These are phyloP conservation scores for Talaromyces liani DNA, from an alignment of 495 filamentous ascomycete genomes.

Conservation along the genomic window DNA sequence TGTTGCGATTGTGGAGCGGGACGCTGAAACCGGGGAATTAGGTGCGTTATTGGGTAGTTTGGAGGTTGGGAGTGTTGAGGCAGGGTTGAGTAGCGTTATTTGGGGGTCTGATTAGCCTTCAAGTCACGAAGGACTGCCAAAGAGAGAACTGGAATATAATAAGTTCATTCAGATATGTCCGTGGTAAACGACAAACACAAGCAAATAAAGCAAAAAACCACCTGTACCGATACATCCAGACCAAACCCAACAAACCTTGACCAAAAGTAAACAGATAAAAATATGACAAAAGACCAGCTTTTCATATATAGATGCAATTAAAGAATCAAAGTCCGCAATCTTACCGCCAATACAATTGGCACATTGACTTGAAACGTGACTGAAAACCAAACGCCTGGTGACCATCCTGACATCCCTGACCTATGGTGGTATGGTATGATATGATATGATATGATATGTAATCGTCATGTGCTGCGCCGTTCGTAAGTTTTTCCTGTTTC, in stretches of 20 bases:
- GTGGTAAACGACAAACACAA: background rate
- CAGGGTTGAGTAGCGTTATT: constrained; percentile 48
- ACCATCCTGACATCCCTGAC: background rate
- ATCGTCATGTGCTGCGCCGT: background rate
- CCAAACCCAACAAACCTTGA: background rate
- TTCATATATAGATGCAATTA: constrained; percentile 1
- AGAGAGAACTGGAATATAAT: background rate
- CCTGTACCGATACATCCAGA: background rate
- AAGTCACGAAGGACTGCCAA: background rate
- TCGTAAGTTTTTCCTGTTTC: background rate
- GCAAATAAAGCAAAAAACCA: background rate
- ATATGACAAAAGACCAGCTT: constrained; percentile 5
- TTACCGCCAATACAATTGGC: background rate
- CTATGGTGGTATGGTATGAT: background rate
- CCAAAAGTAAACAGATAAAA: background rate
- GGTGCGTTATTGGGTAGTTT: constrained; percentile 39
- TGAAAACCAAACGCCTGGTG: background rate
- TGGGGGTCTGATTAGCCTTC: constrained; percentile 30
- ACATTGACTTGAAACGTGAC: background rate
- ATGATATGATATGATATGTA: background rate
- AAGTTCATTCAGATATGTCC: constrained; percentile 1
- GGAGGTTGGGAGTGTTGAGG: constrained; percentile 23
- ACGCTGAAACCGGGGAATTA: constrained; percentile 47
- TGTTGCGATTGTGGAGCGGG: constrained; percentile 53
- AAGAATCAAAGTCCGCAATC: background rate